Evolutionary conservation across 345 rosid species (phyloP), one percentile per base, ranked within the genome.

Genomic region (Arabidopsis suecica): DNA sequence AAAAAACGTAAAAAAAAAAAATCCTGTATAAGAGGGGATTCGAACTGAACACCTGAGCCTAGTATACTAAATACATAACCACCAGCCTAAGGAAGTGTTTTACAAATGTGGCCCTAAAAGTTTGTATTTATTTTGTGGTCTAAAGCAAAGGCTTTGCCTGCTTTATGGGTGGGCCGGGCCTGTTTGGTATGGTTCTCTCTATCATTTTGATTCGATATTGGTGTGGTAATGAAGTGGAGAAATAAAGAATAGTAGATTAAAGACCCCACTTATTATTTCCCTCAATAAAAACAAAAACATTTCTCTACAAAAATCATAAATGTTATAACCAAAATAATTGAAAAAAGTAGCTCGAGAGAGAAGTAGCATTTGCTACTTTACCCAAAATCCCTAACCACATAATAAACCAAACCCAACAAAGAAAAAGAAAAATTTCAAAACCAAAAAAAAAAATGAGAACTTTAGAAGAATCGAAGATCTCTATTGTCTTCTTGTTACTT

Each of bases 401-500:
- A 73, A 28, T 28, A 28, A 28, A 28, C 32, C 32, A 28, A 57
- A 74, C 60, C 78, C 59, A 20, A 54, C 70, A 55, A 34, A 55
- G 3, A 13, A 11, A 40, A 48, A n/a, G n/a, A 11, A 20, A 18
- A 58, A 55, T 30, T 57, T 32, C 32, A 28, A 23, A 28, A 28
- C 32, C 32, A 16, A 23, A 32, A 53, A 6, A 32, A 14, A 65
- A 72, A 40, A 78, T 72, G 77, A 66, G 77, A 78, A 56, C 77
- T 72, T 72, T 78, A 72, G 68, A 72, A 71, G 63, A 41, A 71
- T 50, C 77, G 2, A 78, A 38, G 77, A 71, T 66, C 68, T 76
- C 80, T 65, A 55, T 84, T 51, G 37, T 74, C 36, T 57, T 73
- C 41, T 62, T 83, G n/a, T 55, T 83, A 6, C 65, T 85, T 60